phyloP scores from a whole-genome alignment of 352 stramenopile species.

The Globisporangium polare region DNA sequence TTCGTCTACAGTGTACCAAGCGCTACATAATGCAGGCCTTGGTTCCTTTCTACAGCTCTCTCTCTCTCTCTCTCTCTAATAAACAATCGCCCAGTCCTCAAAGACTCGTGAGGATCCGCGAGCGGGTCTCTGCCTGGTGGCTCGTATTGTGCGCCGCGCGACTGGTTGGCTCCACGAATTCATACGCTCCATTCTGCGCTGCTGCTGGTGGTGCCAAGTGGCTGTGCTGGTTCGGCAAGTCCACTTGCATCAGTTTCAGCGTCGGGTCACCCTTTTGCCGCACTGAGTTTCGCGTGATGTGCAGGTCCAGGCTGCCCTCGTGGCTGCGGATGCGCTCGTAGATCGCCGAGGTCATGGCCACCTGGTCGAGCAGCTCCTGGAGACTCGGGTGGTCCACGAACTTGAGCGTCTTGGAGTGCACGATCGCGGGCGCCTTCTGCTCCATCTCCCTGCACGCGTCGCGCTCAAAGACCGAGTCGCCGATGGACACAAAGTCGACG shows the following conservation, averaged over 20 bases:
- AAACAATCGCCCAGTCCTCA: not conserved
- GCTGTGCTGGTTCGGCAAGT: conserved; percentile 11
- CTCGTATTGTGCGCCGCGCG: not conserved
- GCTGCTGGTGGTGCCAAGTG: not conserved
- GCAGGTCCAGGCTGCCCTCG: conserved; percentile 37
- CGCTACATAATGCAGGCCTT: too few species aligned
- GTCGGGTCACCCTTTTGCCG: conserved; percentile 15
- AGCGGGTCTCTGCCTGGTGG: not conserved
- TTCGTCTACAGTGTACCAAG: too few species aligned
- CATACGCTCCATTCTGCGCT: not conserved
- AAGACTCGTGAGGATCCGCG: not conserved
- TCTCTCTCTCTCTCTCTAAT: not conserved
- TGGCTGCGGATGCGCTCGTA: conserved; percentile 41
- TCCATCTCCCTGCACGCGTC: conserved; percentile 45
- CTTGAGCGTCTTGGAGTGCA: conserved; percentile 56
- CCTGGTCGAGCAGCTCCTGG: conserved; percentile 41
- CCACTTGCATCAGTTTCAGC: conserved; percentile 34
- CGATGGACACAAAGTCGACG: conserved; percentile 53
- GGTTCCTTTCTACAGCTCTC: not conserved
- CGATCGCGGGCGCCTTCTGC: conserved; percentile 22
- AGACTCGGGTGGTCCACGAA: conserved; percentile 40
- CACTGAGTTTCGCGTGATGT: conserved; percentile 22
- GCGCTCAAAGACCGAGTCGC: conserved; percentile 51
- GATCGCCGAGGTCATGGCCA: conserved; percentile 31
- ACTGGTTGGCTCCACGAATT: not conserved